Conservation (phyloP, 2,329 filamentous ascomycete species). For the Monilinia fructicola region DNA sequence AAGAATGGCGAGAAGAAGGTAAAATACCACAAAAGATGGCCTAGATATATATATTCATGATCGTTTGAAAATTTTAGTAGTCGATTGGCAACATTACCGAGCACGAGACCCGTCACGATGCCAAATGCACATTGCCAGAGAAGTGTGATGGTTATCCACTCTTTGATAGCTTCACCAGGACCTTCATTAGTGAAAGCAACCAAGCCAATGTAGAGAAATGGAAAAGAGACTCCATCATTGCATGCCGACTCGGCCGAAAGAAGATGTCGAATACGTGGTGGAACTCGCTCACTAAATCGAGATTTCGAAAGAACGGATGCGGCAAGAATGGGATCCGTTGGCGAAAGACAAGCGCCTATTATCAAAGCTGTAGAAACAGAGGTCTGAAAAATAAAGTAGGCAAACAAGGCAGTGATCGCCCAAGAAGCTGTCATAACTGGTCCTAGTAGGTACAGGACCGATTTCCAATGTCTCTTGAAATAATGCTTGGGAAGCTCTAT, state of each 20-base stretch:
- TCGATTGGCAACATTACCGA: constrained; percentile 50
- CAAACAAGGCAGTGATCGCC: constrained; percentile 50
- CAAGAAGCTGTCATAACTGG: constrained; percentile 38
- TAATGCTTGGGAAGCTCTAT: constrained; percentile 61
- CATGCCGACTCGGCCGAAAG: constrained; percentile 55
- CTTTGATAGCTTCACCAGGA: constrained; percentile 45
- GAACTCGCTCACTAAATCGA: constrained; percentile 53
- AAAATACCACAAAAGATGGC: constrained; percentile 54
- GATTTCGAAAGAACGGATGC: constrained; percentile 54
- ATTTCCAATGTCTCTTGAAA: constrained; percentile 37
- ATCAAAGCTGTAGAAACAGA: constrained; percentile 49
- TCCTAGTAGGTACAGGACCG: constrained; percentile 34
- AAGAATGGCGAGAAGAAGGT: constrained; percentile 54
- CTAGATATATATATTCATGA: constrained; percentile 50
- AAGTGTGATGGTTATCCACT: constrained; percentile 54
- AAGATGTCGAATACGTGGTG: constrained; percentile 51
- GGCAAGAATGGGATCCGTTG: constrained; percentile 57
- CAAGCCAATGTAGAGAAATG: constrained; percentile 55
- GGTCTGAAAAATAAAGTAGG: constrained; percentile 48
- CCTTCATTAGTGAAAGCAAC: constrained; percentile 44
- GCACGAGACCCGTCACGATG: constrained; percentile 47
- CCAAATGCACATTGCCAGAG: constrained; percentile 56
- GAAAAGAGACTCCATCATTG: constrained; percentile 57
- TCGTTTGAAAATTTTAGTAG: constrained; percentile 49
- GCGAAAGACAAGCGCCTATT: constrained; percentile 55